phyloP scores from a whole-genome alignment of 306 rosid genomes.

The Malus fusca region DNA sequence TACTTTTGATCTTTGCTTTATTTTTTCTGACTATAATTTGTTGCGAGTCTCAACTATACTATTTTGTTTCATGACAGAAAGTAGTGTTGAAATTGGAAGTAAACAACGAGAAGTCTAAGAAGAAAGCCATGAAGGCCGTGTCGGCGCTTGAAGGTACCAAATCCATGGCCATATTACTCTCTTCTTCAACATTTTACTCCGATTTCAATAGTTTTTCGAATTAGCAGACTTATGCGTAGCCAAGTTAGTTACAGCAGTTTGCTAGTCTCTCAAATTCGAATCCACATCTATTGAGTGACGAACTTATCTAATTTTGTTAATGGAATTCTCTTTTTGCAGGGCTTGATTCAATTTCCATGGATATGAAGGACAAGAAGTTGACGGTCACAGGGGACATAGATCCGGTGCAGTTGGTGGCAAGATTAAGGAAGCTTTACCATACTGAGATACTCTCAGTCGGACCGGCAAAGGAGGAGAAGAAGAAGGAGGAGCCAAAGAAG shows the following conservation, averaged over 20 bases:
- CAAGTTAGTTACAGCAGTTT: background rate
- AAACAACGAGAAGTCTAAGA: slow-evolving; percentile 38
- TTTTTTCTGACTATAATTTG: background rate
- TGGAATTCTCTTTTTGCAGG: slow-evolving; percentile 31
- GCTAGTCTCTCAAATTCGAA: background rate
- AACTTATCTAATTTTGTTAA: background rate
- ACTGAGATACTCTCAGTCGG: slow-evolving; percentile 66
- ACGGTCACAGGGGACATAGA: slow-evolving; percentile 62
- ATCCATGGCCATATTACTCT: background rate
- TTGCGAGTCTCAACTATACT: background rate
- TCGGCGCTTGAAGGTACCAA: slow-evolving; percentile 58
- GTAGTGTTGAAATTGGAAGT: slow-evolving; percentile 44
- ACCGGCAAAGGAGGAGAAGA: slow-evolving; percentile 60
- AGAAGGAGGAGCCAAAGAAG: slow-evolving; percentile 42
- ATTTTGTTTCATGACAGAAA: slow-evolving; percentile 41
- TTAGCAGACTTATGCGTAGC: background rate
- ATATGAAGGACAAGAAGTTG: slow-evolving; percentile 60
- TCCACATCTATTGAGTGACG: no score
- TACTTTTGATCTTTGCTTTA: background rate
- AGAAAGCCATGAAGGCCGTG: slow-evolving; percentile 55
- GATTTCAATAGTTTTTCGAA: background rate
- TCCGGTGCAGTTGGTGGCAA: slow-evolving; percentile 41
- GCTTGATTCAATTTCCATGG: slow-evolving; percentile 59
- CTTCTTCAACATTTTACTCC: background rate
- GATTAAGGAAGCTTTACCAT: slow-evolving; percentile 46